Conservation (phyloP, 495 filamentous ascomycete species). For the Aspergillus ellipticus region DNA sequence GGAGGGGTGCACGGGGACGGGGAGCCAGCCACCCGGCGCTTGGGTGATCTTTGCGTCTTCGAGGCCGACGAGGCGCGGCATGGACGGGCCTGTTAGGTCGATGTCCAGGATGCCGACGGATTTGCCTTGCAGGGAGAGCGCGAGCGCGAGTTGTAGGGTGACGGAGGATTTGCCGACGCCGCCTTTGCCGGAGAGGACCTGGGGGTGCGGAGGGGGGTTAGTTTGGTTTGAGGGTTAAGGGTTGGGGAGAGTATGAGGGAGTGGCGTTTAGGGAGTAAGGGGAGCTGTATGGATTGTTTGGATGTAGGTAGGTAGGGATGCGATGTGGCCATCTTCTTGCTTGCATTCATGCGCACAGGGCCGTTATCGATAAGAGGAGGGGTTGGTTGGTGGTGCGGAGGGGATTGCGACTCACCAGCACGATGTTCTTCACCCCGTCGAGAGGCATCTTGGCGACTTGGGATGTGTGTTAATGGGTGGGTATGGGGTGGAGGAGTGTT, state of each 20-base stretch:
- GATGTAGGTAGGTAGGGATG: neutral
- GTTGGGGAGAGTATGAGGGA: neutral
- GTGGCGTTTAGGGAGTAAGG: neutral
- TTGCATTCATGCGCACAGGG: neutral
- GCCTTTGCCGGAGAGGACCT: slow-evolving; percentile 92
- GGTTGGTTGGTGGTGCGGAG: slow-evolving; percentile 14
- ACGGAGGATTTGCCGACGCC: slow-evolving; percentile 97
- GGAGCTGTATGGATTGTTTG: neutral
- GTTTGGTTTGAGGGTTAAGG: neutral
- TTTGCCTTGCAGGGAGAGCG: slow-evolving; percentile 76
- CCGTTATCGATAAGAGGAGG: slow-evolving; percentile 45
- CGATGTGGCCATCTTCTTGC: neutral
- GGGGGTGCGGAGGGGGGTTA: neutral
- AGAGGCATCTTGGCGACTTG: slow-evolving; percentile 37
- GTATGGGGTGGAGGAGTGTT: slow-evolving; percentile 7
- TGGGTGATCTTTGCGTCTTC: slow-evolving; percentile 88
- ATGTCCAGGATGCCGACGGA: slow-evolving; percentile 94
- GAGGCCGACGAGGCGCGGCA: slow-evolving; percentile 87
- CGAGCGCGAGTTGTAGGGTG: slow-evolving; percentile 90
- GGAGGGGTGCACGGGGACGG: slow-evolving; percentile 67
- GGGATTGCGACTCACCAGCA: slow-evolving; percentile 37
- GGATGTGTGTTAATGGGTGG: neutral
- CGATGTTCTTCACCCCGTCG: slow-evolving; percentile 50
- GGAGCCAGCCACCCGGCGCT: slow-evolving; percentile 83
- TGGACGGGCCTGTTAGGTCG: slow-evolving; percentile 93